Percentiles rank a stretch among this genome's conserved stretches.
Evolutionary conservation across 2,329 filamentous ascomycete genomes (phyloP).

Genomic region (Phyllosticta citriasiana): DNA sequence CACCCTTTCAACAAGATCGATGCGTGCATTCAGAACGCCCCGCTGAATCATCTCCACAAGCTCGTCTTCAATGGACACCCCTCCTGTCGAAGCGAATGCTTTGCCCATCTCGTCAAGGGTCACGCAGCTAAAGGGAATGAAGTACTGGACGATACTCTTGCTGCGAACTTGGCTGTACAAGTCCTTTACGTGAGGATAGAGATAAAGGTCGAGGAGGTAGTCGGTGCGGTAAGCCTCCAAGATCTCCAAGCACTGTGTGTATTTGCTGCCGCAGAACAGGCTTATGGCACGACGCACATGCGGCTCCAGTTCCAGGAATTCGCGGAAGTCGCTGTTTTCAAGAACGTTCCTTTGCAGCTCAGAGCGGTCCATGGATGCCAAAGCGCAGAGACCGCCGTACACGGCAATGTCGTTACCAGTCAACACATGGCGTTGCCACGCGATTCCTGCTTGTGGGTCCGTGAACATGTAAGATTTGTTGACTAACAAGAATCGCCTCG

Average conservation of each 20-base stretch:
- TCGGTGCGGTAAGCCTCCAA: slow-evolving; percentile 74
- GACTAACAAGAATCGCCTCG: slow-evolving; percentile 57
- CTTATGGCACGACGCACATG: slow-evolving; percentile 86
- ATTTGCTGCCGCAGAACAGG: slow-evolving; percentile 84
- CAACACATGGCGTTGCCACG: slow-evolving; percentile 59
- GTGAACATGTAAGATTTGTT: slow-evolving; percentile 40
- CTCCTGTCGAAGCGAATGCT: slow-evolving; percentile 58
- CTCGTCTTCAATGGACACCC: slow-evolving; percentile 54
- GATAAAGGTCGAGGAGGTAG: slow-evolving; percentile 81
- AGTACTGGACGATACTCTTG: slow-evolving; percentile 91
- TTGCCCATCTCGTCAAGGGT: slow-evolving; percentile 68
- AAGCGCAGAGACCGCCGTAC: slow-evolving; percentile 81
- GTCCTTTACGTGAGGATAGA: slow-evolving; percentile 60
- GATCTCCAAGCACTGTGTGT: slow-evolving; percentile 72
- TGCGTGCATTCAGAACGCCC: slow-evolving; percentile 62
- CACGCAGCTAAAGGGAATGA: slow-evolving; percentile 80
- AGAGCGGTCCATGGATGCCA: slow-evolving; percentile 77
- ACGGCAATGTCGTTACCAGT: slow-evolving; percentile 82
- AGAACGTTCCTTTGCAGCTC: slow-evolving; percentile 68
- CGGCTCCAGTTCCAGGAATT: slow-evolving; percentile 83
- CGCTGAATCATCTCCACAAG: slow-evolving; percentile 67
- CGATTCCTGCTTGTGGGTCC: slow-evolving; percentile 37
- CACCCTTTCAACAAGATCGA: slow-evolving; percentile 74
- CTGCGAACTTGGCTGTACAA: slow-evolving; percentile 69
- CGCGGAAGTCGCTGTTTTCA: slow-evolving; percentile 76